These are phyloP conservation scores for Spirogloea muscicola DNA, from an alignment of 139 green algal species.

Conservation along the genomic window DNA sequence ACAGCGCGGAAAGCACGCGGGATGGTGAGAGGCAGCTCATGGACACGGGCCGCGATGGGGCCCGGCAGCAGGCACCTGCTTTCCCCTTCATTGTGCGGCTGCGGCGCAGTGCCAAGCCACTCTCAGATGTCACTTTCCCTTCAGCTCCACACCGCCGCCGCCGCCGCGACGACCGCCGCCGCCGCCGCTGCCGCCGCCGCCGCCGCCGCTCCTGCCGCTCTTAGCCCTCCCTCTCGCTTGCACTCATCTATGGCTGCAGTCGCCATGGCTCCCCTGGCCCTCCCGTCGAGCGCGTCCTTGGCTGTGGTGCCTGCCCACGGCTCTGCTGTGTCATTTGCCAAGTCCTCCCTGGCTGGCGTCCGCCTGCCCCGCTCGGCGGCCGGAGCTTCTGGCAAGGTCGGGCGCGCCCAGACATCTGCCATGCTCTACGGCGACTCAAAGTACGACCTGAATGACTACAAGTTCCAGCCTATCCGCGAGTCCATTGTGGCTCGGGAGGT, in stretches of 20 bases:
- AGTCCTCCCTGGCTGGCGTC: not conserved
- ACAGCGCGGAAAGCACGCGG: too few relatives aligned
- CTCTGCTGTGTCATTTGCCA: not conserved
- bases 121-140: too few relatives aligned
- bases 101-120: too few relatives aligned
- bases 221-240: not conserved
- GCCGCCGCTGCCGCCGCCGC: too few relatives aligned
- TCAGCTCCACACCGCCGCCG: too few relatives aligned
- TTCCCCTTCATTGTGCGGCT: too few relatives aligned
- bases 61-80: too few relatives aligned
- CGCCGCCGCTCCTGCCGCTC: too few relatives aligned
- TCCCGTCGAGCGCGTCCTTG: not conserved
- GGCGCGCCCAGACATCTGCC: not conserved
- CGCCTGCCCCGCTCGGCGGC: not conserved
- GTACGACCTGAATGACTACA: constrained; percentile 48
- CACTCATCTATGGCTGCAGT: not conserved
- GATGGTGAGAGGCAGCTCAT: too few relatives aligned
- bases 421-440: not conserved
- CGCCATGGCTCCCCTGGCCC: not conserved
- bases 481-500: constrained; percentile 39
- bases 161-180: too few relatives aligned
- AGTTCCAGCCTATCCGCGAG: constrained; percentile 48
- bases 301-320: not conserved
- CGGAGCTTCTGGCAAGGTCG: too few relatives aligned
- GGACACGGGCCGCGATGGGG: too few relatives aligned